Percentiles rank a stretch among this genome's conserved stretches.
phyloP scores from a whole-genome alignment of 306 rosid species.

The Citrullus amarus region DNA sequence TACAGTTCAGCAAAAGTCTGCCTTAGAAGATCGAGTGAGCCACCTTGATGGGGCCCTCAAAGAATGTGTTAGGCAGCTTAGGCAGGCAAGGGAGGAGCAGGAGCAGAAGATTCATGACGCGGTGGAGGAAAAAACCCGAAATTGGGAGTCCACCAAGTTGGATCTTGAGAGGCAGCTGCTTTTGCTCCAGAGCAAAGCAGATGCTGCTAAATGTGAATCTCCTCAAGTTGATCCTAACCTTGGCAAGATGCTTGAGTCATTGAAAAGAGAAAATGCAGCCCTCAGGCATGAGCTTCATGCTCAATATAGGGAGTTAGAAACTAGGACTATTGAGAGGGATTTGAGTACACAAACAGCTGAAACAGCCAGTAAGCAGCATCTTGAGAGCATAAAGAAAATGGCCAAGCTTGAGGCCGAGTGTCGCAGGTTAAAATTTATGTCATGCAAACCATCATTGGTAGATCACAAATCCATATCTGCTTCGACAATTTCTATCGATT shows the following conservation, averaged over 20 bases:
- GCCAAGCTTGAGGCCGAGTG: constrained; percentile 92
- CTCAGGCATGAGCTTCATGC: constrained; percentile 52
- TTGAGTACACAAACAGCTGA: constrained; percentile 89
- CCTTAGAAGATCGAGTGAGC: constrained; percentile 55
- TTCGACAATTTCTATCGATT: constrained; percentile 55
- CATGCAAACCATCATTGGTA: constrained; percentile 28
- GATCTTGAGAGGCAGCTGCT: constrained; percentile 57
- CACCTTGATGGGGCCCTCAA: constrained; percentile 95
- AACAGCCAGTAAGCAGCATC: constrained; percentile 87
- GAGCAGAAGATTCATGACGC: constrained; percentile 54
- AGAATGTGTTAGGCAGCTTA: constrained; percentile 91
- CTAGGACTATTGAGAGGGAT: constrained; percentile 76
- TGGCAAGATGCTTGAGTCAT: constrained; percentile 37
- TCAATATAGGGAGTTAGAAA: constrained; percentile 69
- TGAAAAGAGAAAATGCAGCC: constrained; percentile 61
- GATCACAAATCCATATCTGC: constrained; percentile 35
- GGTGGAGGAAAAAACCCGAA: constrained; percentile 38
- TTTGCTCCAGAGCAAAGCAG: constrained; percentile 50
- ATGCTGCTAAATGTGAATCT: constrained; percentile 28
- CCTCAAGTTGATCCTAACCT: constrained; percentile 33
- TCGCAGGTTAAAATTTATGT: constrained; percentile 46
- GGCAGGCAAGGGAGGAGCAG: constrained; percentile 85
- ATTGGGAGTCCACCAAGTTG: constrained; percentile 55
- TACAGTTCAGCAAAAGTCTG: constrained; percentile 42
- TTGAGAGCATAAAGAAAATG: constrained; percentile 80